phyloP scores from a whole-genome alignment of 345 rosid genomes.

The Acer yangbiense region DNA sequence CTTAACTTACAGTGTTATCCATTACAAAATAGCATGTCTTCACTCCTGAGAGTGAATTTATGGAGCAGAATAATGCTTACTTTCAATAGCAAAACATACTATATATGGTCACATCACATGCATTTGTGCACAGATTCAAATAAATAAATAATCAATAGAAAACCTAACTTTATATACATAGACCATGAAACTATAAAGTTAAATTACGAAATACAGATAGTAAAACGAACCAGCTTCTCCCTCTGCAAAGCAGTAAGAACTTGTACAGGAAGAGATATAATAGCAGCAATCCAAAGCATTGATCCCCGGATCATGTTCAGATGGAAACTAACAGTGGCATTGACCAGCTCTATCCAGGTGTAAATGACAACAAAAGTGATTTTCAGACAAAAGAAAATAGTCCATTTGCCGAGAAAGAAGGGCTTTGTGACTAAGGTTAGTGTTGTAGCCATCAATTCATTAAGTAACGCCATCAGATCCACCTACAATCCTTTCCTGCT shows the following conservation, averaged over 20 bases:
- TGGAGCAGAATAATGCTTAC: neutral
- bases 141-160: neutral
- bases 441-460: constrained; percentile 31
- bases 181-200: neutral
- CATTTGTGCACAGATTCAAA: neutral
- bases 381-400: constrained; percentile 41
- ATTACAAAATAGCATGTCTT: neutral
- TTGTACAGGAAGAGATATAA: constrained; percentile 58
- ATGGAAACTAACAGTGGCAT: constrained; percentile 49
- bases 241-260: constrained; percentile 57
- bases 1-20: neutral
- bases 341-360: constrained; percentile 55
- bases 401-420: constrained; percentile 40
- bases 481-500: constrained; percentile 12
- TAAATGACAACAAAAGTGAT: constrained; percentile 44
- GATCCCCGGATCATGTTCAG: constrained; percentile 47
- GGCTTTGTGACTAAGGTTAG: constrained; percentile 46
- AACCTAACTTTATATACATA: neutral
- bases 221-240: constrained; percentile 65
- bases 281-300: constrained; percentile 46
- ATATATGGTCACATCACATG: neutral
- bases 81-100: neutral
- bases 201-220: neutral
- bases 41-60: neutral
- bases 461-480: constrained; percentile 34